Evolutionary conservation across 352 stramenopile species (phyloP), one percentile per base, ranked within the genome.

Genomic region (Phytophthora colocasiae): DNA sequence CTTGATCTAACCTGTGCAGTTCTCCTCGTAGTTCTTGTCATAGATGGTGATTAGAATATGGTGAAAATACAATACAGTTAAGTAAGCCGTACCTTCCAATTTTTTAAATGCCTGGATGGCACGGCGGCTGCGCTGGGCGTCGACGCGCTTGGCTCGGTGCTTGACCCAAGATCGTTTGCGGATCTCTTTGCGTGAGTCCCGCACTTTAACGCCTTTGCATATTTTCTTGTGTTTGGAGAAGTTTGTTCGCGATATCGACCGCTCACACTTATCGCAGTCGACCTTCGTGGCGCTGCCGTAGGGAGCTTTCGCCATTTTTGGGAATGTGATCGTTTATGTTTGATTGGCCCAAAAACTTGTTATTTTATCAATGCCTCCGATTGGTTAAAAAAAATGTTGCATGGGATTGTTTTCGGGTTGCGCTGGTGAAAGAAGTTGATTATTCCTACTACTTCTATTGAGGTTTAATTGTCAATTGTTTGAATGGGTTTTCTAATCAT

Each of bases 201-300:
- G 49, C 17, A 46, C 49, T 15, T 36, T 57, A 11, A 46, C 36
- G 5, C 49, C 34, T 22, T 57, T 57, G 49, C 49, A 57, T 38
- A 11, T 29, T 7, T 46, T 57, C 12, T 45, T 26, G 49, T 57
- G 19, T 32, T 45, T 56, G 3, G 34, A 47, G 14, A 57, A 36
- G 14, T 47, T 57, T 5, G 32, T 10, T n/a, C 4, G 36, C 11
- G 12, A 41, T 41, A 41, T 41, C 36, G 36, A 15, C 12, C 15
- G 11, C 36, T 41, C 11, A 12, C 36, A 41, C 32, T 34, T 46
- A 19, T 57, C 32, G 49, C 49, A 46, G 8, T 43, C 7, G 15
- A 12, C 7, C 6, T 19, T 46, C 10, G 34, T 22, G 12, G 19
- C 49, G 10, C 49, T 57, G 19, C 49, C 49, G 34, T 38, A 46